Conservation (phyloP, 192 early-diverging fungal genomes). For the Obelidium mucronatum region DNA sequence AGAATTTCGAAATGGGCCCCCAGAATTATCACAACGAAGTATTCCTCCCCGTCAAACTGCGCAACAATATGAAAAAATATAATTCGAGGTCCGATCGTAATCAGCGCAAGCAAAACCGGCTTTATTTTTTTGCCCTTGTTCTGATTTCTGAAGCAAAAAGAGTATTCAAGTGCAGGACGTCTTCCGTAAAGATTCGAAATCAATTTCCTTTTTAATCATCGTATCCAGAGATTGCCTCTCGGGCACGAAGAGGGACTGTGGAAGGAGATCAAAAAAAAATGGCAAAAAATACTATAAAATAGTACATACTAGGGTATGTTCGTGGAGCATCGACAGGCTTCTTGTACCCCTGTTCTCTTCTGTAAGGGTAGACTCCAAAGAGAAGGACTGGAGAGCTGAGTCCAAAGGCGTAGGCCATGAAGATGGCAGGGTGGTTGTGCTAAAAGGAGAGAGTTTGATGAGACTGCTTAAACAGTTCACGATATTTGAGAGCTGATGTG, state of each 20-base stretch:
- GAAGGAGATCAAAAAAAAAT: neutral
- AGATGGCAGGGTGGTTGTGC: constrained; percentile 55
- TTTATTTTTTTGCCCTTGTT: too few species aligned
- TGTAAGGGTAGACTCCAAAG: constrained; percentile 44
- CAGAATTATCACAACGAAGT: too few species aligned
- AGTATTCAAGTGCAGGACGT: too few species aligned
- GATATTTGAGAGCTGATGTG: too few species aligned
- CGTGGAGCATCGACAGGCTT: constrained; percentile 42
- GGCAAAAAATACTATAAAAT: neutral
- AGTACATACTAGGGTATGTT: constrained; percentile 44
- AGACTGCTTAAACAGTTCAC: too few species aligned
- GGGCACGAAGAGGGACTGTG: neutral
- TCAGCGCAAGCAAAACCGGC: too few species aligned
- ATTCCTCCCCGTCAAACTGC: too few species aligned
- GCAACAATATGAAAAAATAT: too few species aligned
- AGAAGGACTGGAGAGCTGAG: constrained; percentile 42
- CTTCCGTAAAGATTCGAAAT: neutral
- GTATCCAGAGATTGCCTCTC: constrained; percentile 9
- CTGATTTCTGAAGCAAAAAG: too few species aligned
- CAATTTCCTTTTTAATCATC: constrained; percentile 1
- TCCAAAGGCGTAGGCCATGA: constrained; percentile 45
- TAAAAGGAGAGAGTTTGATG: too few species aligned
- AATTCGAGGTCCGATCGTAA: too few species aligned
- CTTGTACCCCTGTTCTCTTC: constrained; percentile 50
- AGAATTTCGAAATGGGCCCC: too few species aligned